Conservation (phyloP, 129 eudicot species). For the Flaveria robusta region DNA sequence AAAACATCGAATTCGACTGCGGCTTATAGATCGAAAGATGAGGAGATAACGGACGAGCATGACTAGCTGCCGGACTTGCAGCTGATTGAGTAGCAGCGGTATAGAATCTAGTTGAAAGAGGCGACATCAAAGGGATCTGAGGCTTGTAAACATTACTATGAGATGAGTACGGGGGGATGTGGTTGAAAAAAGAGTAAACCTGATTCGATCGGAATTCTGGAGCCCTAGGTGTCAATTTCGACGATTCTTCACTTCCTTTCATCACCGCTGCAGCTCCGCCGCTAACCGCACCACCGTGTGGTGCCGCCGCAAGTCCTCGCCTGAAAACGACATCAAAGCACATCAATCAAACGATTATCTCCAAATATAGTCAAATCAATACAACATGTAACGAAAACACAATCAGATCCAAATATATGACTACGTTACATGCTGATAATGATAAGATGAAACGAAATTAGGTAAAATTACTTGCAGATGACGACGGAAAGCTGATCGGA, state of each 20-base stretch:
- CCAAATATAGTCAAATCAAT: background rate
- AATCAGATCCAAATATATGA: background rate
- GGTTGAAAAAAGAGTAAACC: conserved; percentile 32
- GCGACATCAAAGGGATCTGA: conserved; percentile 29
- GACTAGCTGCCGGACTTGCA: conserved; percentile 30
- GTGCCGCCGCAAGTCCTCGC: conserved; percentile 69
- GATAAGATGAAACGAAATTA: background rate
- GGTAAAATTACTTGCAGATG: conserved; percentile 33
- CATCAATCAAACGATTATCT: background rate
- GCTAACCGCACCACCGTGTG: conserved; percentile 48
- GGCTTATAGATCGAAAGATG: conserved; percentile 43
- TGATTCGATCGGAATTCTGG: conserved; percentile 47
- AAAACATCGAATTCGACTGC: conserved; percentile 37
- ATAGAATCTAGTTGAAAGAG: conserved; percentile 30
- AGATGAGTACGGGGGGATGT: conserved; percentile 25
- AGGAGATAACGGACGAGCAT: conserved; percentile 42
- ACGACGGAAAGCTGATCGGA: conserved; percentile 52
- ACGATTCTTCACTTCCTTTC: conserved; percentile 43
- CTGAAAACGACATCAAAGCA: conserved; percentile 32
- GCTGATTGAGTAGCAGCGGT: conserved; percentile 27
- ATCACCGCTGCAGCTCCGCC: conserved; percentile 41
- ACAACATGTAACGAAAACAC: background rate
- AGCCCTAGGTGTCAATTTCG: conserved; percentile 46
- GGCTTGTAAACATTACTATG: conserved; percentile 29
- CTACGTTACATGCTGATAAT: background rate